Evolutionary conservation across 345 rosid genomes (phyloP).

Genomic region (Euclidium syriacum): DNA sequence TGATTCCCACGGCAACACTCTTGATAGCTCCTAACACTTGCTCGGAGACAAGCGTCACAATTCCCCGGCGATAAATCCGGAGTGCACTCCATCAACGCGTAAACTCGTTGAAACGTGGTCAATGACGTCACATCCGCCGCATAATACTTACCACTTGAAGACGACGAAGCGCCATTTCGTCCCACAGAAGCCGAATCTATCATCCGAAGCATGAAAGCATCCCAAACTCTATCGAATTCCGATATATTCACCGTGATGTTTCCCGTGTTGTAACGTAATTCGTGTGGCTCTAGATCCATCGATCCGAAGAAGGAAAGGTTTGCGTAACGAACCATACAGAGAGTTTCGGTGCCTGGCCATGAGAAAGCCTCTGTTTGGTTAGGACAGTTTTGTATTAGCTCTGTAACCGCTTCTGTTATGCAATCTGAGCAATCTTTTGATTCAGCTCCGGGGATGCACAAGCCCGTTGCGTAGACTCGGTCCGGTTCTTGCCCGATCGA

Average conservation of each 20-base stretch:
- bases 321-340: slow-evolving; percentile 35
- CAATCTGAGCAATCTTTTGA: slow-evolving; percentile 28
- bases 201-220: background rate
- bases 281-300: background rate
- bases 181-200: slow-evolving; percentile 2
- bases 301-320: background rate
- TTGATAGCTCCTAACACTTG: slow-evolving; percentile 1
- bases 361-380: slow-evolving; percentile 17
- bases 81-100: slow-evolving; percentile 39
- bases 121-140: slow-evolving; percentile 1
- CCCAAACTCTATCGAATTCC: slow-evolving; percentile 26
- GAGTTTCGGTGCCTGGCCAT: slow-evolving; percentile 14
- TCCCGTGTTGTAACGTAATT: background rate
- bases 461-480: slow-evolving; percentile 29
- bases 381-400: slow-evolving; percentile 19
- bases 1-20: slow-evolving; percentile 18
- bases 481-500: slow-evolving; percentile 5
- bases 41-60: slow-evolving; percentile 32
- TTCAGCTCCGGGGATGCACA: slow-evolving; percentile 16
- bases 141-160: slow-evolving; percentile 27
- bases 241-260: background rate
- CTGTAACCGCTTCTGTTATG: background rate
- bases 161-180: background rate
- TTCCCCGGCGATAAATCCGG: slow-evolving; percentile 28
- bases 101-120: slow-evolving; percentile 14